Conservation (phyloP, 768 basidiomycete species). For the Xerocomellus dryophilus region DNA sequence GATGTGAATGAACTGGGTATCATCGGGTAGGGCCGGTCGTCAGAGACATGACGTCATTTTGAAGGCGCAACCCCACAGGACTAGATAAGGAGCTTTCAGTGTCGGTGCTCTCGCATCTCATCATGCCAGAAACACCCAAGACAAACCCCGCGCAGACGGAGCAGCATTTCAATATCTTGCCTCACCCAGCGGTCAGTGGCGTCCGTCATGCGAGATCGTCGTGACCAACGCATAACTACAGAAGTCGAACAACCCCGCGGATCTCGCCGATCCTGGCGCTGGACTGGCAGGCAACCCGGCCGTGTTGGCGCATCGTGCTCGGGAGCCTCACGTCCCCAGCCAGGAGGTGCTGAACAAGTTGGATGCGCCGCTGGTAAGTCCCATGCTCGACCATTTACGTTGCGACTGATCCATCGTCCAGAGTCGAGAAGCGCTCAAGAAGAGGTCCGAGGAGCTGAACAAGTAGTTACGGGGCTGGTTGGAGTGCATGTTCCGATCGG, state of each 20-base stretch:
- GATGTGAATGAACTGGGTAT: not conserved
- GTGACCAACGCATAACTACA: constrained; percentile 17
- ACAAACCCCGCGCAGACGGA: constrained; percentile 24
- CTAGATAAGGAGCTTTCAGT: constrained; percentile 1
- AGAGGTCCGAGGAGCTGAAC: constrained; percentile 47
- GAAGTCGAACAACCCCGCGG: constrained; percentile 61
- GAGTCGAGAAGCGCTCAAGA: constrained; percentile 52
- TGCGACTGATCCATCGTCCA: constrained; percentile 18
- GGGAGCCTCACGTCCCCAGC: constrained; percentile 50
- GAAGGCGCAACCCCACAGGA: not conserved
- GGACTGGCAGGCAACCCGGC: constrained; percentile 39
- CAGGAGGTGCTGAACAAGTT: constrained; percentile 43
- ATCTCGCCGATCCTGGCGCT: constrained; percentile 41
- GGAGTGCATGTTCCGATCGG: no score
- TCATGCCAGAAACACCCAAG: constrained; percentile 19
- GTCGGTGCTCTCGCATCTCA: not conserved
- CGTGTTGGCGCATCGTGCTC: constrained; percentile 45
- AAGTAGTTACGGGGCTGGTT: constrained; percentile 12
- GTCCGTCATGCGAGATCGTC: not conserved
- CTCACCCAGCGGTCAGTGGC: constrained; percentile 56
- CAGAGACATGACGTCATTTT: constrained; percentile 17
- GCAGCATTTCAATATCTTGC: constrained; percentile 49
- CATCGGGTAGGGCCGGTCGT: not conserved
- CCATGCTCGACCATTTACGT: not conserved
- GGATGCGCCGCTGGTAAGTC: constrained; percentile 47